Evolutionary conservation across 139 green algal species (phyloP).

Genomic region (Picochlorum sp.): DNA sequence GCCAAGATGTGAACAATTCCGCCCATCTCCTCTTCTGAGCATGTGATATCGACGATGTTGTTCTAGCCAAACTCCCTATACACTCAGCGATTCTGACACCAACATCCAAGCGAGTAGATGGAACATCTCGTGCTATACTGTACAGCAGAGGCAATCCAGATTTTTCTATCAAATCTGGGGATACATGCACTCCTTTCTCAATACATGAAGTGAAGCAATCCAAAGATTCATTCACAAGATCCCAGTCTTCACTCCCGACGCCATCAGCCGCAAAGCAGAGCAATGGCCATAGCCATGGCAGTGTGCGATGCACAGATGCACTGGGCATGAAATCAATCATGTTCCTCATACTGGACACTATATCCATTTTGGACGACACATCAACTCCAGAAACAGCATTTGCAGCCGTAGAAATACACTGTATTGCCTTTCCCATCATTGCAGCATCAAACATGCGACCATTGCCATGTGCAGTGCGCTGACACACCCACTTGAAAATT

Average conservation of each 20-base stretch:
- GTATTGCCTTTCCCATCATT: background rate
- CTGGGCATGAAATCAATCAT: slow-evolving; percentile 18
- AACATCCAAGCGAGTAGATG: slow-evolving; percentile 6
- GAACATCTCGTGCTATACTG: slow-evolving; percentile 15
- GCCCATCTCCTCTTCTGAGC: slow-evolving; percentile 1
- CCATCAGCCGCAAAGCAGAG: slow-evolving; percentile 64
- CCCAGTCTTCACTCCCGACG: slow-evolving; percentile 14
- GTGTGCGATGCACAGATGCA: slow-evolving; percentile 24
- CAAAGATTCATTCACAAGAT: slow-evolving; percentile 26
- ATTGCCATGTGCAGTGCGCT: background rate
- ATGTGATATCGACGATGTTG: background rate
- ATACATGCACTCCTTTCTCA: slow-evolving; percentile 13
- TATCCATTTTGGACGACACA: background rate
- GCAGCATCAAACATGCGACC: too few species aligned
- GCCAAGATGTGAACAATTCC: background rate
- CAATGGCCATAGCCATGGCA: slow-evolving; percentile 48
- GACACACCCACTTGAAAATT: background rate
- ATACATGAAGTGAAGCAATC: slow-evolving; percentile 35
- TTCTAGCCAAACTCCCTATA: background rate
- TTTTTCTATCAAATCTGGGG: slow-evolving; percentile 13
- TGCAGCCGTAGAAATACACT: background rate
- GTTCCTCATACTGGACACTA: slow-evolving; percentile 10
- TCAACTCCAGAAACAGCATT: background rate
- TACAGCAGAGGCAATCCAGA: slow-evolving; percentile 34
- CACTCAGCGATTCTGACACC: background rate